Conservation (phyloP, 306 rosid species). For the Fragaria ananassa region DNA sequence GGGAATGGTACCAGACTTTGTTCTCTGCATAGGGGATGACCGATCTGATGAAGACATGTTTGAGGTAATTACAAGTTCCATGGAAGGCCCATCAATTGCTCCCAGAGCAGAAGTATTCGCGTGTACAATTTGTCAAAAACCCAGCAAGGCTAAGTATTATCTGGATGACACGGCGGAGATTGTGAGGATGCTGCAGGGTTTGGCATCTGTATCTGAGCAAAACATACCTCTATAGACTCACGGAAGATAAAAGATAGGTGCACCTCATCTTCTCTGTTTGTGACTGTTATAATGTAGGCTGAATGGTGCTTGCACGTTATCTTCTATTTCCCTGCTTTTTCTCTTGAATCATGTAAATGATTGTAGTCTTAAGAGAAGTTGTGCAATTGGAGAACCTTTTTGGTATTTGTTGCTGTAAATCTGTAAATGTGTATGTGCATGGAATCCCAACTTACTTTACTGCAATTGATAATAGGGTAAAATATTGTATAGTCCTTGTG, state of each 20-base stretch:
- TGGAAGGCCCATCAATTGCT: slow-evolving; percentile 47
- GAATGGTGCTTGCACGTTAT: slow-evolving; percentile 13
- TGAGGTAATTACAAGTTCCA: slow-evolving; percentile 53
- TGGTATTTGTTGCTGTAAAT: slow-evolving; percentile 26
- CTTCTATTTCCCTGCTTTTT: slow-evolving; percentile 19
- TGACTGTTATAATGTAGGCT: slow-evolving; percentile 24
- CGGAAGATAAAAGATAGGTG: slow-evolving; percentile 10
- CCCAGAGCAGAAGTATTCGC: slow-evolving; percentile 64
- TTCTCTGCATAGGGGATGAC: slow-evolving; percentile 71
- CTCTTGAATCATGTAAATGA: slow-evolving; percentile 35
- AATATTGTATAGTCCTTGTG: no score
- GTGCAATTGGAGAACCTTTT: slow-evolving; percentile 5
- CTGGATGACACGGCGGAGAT: slow-evolving; percentile 67
- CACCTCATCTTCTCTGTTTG: slow-evolving; percentile 19
- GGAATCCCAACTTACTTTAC: slow-evolving; percentile 21
- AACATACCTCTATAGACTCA: slow-evolving; percentile 21
- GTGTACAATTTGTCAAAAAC: slow-evolving; percentile 58
- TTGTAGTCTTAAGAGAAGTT: slow-evolving; percentile 33
- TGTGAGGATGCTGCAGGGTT: slow-evolving; percentile 64
- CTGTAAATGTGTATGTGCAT: slow-evolving; percentile 37
- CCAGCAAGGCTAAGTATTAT: slow-evolving; percentile 71
- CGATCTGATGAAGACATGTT: slow-evolving; percentile 83
- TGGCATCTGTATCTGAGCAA: slow-evolving; percentile 65
- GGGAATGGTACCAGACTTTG: slow-evolving; percentile 55
- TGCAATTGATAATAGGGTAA: background rate